Evolutionary conservation across 1,284 basidiomycete species (phyloP).

Genomic region (Rhizoctonia solani): DNA sequence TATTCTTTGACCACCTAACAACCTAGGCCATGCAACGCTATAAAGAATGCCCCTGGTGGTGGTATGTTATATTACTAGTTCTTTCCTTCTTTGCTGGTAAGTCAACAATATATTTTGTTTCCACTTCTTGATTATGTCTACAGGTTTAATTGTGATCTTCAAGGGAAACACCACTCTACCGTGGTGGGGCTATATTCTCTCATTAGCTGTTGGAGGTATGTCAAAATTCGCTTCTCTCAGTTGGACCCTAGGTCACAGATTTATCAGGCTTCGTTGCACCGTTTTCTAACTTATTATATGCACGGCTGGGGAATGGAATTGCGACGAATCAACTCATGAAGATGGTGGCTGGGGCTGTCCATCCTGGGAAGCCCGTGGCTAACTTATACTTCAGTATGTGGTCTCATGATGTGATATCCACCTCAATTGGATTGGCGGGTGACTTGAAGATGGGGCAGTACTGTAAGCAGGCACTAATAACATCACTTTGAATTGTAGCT

Average conservation of each 20-base stretch:
- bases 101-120: no score
- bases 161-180: conserved; percentile 65
- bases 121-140: no score
- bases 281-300: conserved; percentile 51
- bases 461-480: conserved; percentile 37
- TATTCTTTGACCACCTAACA: conserved; percentile 41
- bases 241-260: conserved; percentile 41
- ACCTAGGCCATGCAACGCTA: conserved; percentile 58
- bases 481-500: neutral
- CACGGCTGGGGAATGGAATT: conserved; percentile 62
- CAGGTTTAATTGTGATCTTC: conserved; percentile 61
- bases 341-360: conserved; percentile 65
- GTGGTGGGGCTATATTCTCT: conserved; percentile 63
- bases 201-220: conserved; percentile 50
- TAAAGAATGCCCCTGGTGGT: conserved; percentile 62
- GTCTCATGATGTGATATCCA: conserved; percentile 55
- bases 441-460: conserved; percentile 79
- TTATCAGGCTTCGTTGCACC: conserved; percentile 48
- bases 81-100: conserved; percentile 59
- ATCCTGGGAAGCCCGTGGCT: conserved; percentile 66
- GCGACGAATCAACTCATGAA: conserved; percentile 65
- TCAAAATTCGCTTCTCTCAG: conserved; percentile 42
- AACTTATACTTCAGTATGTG: conserved; percentile 60
- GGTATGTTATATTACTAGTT: conserved; percentile 57
- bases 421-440: conserved; percentile 56